Evolutionary conservation across 2,329 filamentous ascomycete species (phyloP).

Genomic region (Phoma sp.): DNA sequence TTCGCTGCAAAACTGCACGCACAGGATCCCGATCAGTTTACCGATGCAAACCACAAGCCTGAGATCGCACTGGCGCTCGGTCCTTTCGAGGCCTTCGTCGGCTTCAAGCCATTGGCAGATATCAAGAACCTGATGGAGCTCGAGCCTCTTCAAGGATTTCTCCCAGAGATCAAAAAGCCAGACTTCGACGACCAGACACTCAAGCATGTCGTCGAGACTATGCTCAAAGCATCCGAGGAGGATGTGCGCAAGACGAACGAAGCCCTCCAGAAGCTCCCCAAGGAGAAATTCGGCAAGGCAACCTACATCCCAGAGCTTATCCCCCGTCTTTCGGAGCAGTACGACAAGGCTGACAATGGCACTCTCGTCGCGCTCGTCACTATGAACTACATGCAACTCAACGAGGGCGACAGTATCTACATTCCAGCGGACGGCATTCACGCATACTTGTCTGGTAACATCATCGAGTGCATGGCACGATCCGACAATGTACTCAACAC

Average conservation of each 20-base stretch:
- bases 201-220: constrained; percentile 60
- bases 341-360: constrained; percentile 68
- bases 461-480: constrained; percentile 80
- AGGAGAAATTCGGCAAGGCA: constrained; percentile 58
- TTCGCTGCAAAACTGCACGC: constrained; percentile 69
- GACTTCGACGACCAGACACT: constrained; percentile 65
- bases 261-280: constrained; percentile 57
- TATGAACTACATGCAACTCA: constrained; percentile 75
- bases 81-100: constrained; percentile 77
- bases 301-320: constrained; percentile 69
- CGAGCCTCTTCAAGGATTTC: constrained; percentile 60
- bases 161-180: constrained; percentile 52
- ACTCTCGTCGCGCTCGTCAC: constrained; percentile 71
- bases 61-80: constrained; percentile 77
- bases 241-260: constrained; percentile 61
- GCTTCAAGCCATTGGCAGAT: constrained; percentile 70
- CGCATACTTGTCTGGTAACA: constrained; percentile 74
- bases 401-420: constrained; percentile 70
- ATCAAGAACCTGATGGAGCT: constrained; percentile 66
- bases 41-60: constrained; percentile 78
- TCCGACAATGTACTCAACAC: constrained; percentile 77
- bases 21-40: constrained; percentile 69
- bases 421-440: constrained; percentile 78
- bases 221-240: constrained; percentile 62
- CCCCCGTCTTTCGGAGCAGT: constrained; percentile 69